Conservation (phyloP, 75 land plant genomes). For the Pinus tabuliformis region DNA sequence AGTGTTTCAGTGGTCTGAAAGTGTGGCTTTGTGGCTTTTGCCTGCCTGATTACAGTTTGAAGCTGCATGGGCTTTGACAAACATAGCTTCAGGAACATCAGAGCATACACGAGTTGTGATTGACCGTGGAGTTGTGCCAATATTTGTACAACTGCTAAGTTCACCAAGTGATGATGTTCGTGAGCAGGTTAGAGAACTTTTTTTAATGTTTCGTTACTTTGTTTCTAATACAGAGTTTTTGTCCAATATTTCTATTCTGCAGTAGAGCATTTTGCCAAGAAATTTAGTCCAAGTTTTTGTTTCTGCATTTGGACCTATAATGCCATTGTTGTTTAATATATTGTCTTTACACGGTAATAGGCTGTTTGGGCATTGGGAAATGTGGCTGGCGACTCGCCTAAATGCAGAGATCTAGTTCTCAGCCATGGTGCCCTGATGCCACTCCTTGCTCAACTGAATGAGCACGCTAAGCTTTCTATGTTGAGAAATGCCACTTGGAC, state of each 20-base stretch:
- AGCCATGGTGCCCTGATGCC: constrained; percentile 74
- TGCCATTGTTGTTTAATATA: neutral
- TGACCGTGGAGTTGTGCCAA: constrained; percentile 65
- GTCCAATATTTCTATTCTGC: too few relatives aligned
- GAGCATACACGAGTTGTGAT: constrained; percentile 78
- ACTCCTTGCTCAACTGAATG: constrained; percentile 69
- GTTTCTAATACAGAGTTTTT: neutral
- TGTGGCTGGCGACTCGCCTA: constrained; percentile 86
- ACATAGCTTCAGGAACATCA: constrained; percentile 83
- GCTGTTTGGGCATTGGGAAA: constrained; percentile 90
- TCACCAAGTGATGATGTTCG: constrained; percentile 76
- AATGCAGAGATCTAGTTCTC: constrained; percentile 73
- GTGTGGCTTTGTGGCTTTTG: too few relatives aligned
- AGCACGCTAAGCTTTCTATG: constrained; percentile 81
- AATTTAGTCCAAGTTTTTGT: too few relatives aligned
- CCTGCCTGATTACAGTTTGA: constrained; percentile 48
- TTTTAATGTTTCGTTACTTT: neutral
- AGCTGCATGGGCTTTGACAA: constrained; percentile 86
- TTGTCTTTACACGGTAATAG: neutral
- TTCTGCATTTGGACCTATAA: neutral
- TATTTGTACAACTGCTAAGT: constrained; percentile 52
- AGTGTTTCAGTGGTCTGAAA: too few relatives aligned
- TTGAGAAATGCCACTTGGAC: constrained; percentile 94
- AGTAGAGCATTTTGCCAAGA: too few relatives aligned
- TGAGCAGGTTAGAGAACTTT: constrained; percentile 49